Evolutionary conservation across 164 flowering plant genomes (phyloP).

Genomic region (Dillenia turbinata): DNA sequence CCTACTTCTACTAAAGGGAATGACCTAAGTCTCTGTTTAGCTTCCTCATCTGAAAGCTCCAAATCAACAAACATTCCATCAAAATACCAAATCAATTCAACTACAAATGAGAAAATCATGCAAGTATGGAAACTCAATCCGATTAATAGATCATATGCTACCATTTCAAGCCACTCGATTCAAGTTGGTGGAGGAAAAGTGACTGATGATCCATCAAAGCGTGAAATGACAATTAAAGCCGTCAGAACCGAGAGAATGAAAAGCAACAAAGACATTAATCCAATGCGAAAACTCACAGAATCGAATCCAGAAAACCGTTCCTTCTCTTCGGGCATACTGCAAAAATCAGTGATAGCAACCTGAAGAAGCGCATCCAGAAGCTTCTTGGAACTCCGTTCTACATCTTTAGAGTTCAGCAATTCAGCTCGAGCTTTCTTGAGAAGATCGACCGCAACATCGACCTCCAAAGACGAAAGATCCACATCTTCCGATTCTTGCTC

Average conservation of each 20-base stretch:
- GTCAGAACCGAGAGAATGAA: conserved; percentile 13
- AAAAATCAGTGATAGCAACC: conserved; percentile 11
- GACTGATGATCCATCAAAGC: not conserved
- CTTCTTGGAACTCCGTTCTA: conserved; percentile 18
- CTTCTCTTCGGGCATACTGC: conserved; percentile 11
- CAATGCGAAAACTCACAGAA: conserved; percentile 1
- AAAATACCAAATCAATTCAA: no score
- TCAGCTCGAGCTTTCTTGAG: conserved; percentile 15
- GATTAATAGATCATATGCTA: no score
- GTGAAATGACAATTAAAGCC: conserved; percentile 5
- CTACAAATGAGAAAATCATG: no score
- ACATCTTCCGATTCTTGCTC: not conserved
- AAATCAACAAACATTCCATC: no score
- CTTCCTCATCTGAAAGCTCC: no score
- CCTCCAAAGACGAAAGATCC: conserved; percentile 13
- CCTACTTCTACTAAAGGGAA: no score
- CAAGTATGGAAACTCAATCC: no score
- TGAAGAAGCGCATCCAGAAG: conserved; percentile 18
- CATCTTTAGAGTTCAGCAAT: conserved; percentile 10
- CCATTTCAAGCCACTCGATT: not conserved
- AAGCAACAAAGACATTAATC: conserved; percentile 11
- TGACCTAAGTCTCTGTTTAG: no score
- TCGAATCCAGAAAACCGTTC: conserved; percentile 13
- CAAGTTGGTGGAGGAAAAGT: conserved; percentile 30
- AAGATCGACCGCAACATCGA: conserved; percentile 11